Base-by-base conservation (phyloP, 106 monocot genomes). In the Chionographis japonica region DNA sequence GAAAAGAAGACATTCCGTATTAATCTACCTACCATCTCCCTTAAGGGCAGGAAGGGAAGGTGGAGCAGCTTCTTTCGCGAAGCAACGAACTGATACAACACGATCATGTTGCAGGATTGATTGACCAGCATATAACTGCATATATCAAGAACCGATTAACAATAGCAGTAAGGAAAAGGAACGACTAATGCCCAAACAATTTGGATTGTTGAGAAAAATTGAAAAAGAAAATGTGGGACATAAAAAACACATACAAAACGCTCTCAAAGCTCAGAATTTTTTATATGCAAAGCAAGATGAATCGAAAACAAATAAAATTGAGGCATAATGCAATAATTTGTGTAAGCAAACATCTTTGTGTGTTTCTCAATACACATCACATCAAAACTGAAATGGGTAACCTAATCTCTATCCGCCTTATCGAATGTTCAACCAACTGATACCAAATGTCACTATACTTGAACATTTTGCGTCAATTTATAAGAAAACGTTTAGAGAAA, bases 51-150 rank as follows among this genome's bases (percentile, higher is more conserved):
- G 76, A 15, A 74, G 64, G 4, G 56, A 53, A 65, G 74, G 11
- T 63, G 91, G 83, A 67, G 94, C 58, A 80, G 87, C 82, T 67
- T 90, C 85, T 70, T 87, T 87, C 17, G 87, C 88, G 79, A 69
- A 94, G 10, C 61, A 78, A 50, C 90, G 83, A 69, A 77, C 68
- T 52, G 70, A 65, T 41, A 50, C 37, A 61, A 37, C 63, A 72
- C 71, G 77, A 40, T 78, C 86, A 74, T 76, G 56, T 52, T 73
- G 78, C 61, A 90, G 37, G 69, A 88, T 37, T 41, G 51, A 63
- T 62, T 85, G 90, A 72, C 59, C 74, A 66, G 76, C 71, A 81
- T 72, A 83, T 49, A 94, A 58, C 94, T 91, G 69, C 63, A 82
- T 11, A 36, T 54, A 39, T 52, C 20, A 5, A 50, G 40, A 67